phyloP scores from a whole-genome alignment of 495 filamentous ascomycete species.

The Pyronema domesticum region DNA sequence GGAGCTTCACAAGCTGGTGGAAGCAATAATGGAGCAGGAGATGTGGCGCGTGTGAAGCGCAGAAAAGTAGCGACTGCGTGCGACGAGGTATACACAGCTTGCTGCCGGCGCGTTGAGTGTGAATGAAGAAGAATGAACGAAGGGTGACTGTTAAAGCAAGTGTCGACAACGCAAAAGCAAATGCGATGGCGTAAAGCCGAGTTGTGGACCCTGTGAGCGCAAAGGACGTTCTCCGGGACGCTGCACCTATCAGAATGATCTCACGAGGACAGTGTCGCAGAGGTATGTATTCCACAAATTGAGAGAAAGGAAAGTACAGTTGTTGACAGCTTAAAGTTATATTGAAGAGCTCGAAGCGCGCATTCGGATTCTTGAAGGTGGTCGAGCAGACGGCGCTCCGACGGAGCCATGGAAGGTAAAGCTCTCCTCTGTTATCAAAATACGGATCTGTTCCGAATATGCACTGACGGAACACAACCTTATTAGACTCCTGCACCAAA shows the following conservation, averaged over 20 bases:
- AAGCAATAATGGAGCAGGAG: not conserved
- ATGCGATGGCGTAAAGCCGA: slow-evolving; percentile 2
- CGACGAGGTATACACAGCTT: not conserved
- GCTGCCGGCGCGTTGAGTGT: not conserved
- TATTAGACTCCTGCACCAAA: not conserved
- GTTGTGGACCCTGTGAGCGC: not conserved
- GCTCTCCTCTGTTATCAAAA: too few relatives aligned
- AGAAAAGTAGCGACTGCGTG: slow-evolving; percentile 2
- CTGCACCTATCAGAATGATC: slow-evolving; percentile 2
- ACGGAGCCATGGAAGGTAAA: not conserved
- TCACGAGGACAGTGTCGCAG: not conserved
- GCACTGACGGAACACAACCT: not conserved
- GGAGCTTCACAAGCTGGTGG: not conserved
- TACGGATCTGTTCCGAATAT: not conserved
- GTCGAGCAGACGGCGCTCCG: not conserved
- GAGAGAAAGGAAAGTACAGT: not conserved
- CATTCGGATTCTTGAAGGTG: slow-evolving; percentile 1
- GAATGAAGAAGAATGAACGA: not conserved
- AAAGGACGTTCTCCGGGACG: not conserved
- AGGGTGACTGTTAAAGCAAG: not conserved
- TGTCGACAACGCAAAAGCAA: not conserved
- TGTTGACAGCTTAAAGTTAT: not conserved
- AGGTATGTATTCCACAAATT: not conserved
- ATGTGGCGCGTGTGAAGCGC: not conserved
- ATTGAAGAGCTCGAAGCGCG: slow-evolving; percentile 3